A percentile compares a stretch with the other conserved stretches of the same genome.
These are phyloP conservation scores for Phialophora expanda DNA, from an alignment of 2,329 filamentous ascomycete genomes.

Conservation along the genomic window DNA sequence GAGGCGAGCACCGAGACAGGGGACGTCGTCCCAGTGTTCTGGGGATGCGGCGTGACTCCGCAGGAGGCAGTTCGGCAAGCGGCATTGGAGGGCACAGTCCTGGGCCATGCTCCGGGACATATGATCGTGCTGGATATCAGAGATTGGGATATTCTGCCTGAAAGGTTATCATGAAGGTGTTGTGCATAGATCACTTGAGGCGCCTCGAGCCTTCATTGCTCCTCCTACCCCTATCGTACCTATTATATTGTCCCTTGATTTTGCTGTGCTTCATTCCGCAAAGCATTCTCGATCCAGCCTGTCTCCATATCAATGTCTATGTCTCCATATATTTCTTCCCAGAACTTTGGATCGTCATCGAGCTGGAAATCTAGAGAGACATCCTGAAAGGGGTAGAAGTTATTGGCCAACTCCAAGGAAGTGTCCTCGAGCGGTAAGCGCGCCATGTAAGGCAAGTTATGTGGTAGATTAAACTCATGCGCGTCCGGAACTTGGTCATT, in stretches of 20 bases:
- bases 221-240: not conserved
- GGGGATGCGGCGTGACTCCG: slow-evolving; percentile 71
- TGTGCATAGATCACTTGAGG: not conserved
- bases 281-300: slow-evolving; percentile 44
- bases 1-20: slow-evolving; percentile 42
- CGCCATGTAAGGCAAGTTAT: not conserved
- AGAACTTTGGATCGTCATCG: slow-evolving; percentile 49
- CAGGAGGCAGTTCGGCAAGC: slow-evolving; percentile 67
- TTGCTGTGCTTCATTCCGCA: slow-evolving; percentile 25
- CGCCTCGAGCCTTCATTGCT: not conserved
- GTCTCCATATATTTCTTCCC: slow-evolving; percentile 50
- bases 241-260: not conserved
- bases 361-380: slow-evolving; percentile 45
- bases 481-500: not conserved
- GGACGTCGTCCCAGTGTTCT: slow-evolving; percentile 62
- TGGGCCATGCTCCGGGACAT: slow-evolving; percentile 67
- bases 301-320: slow-evolving; percentile 51
- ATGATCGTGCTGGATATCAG: slow-evolving; percentile 64
- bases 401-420: not conserved
- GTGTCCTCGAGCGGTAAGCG: slow-evolving; percentile 1
- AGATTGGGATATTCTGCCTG: slow-evolving; percentile 34
- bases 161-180: not conserved
- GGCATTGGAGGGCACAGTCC: slow-evolving; percentile 59
- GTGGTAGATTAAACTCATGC: not conserved
- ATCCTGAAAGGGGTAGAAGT: slow-evolving; percentile 39